Evolutionary conservation across 139 green algal genomes (phyloP), one percentile per base, ranked within the genome.

Genomic region (Edaphochlamys debaryana): DNA sequence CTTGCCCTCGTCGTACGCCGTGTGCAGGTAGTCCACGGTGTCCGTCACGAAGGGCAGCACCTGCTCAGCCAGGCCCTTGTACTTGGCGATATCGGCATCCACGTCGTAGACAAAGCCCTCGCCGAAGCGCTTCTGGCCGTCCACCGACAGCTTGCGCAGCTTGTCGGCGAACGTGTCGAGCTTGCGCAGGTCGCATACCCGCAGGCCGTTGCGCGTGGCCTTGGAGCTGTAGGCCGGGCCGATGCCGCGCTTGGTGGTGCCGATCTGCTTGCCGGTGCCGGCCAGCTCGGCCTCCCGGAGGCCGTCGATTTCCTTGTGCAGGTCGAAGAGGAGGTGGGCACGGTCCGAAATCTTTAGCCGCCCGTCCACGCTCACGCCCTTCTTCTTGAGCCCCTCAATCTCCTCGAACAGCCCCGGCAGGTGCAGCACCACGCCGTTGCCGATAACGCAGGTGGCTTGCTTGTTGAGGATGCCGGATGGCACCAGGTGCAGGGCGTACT

Each of bases 191-290:
- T 99, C 98, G 45, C 93, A 93, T 40, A 99, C 95, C 15, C 98
- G 92, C 56, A 99, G 38, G 29, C 98, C 98, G 85, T 98, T 99
- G 76, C 98, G 93, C 1, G 92, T 98, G 75, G 95, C 94, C 86
- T 99, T 99, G 80, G 89, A 95, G 62, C 96, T 90, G 88, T 99
- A 99, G 20, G 95, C 96, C 23, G 97, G 98, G 36, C 98, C 98
- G 85, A 99, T 99, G 86, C 98, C 98, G 63, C 98, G 93, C 89
- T 98, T 98, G 38, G 98, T 99, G 54, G 98, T 99, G 69, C 98
- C 97, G 50, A 99, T 99, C 87, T 96, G 95, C 79, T 82, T 86
- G 64, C 80, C 80, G 41, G 15, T 56, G 48, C 92, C 95, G 23
- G 90, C 91, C 41, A 99, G 91, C 92, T 99, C 96, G 4, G 87